Percentiles rank a stretch among this genome's conserved stretches.
phyloP scores from a whole-genome alignment of 768 basidiomycete genomes.

The Lentinula sp. region DNA sequence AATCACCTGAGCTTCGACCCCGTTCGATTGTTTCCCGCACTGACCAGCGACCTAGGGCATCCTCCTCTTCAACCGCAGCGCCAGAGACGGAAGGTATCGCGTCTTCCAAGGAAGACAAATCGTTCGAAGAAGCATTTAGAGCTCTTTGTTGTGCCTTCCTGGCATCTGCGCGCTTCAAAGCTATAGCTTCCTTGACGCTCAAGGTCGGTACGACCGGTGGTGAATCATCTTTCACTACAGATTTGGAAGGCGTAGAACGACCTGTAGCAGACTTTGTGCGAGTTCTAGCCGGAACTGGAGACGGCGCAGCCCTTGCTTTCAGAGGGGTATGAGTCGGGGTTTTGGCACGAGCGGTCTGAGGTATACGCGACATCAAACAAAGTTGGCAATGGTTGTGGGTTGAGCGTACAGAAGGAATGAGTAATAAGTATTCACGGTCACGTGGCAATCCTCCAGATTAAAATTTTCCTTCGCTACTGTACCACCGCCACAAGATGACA shows the following conservation, averaged over 20 bases:
- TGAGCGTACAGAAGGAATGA: not conserved
- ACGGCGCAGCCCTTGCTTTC: slow-evolving; percentile 3
- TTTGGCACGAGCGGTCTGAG: slow-evolving; percentile 20
- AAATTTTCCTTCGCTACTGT: too few species aligned
- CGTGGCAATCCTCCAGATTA: not conserved
- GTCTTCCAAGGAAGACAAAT: slow-evolving; percentile 42
- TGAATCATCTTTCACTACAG: slow-evolving; percentile 20
- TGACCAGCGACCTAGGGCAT: slow-evolving; percentile 59
- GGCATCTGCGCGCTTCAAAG: slow-evolving; percentile 70
- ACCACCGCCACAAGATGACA: too few species aligned
- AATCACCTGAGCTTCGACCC: slow-evolving; percentile 68
- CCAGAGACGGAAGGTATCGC: slow-evolving; percentile 25
- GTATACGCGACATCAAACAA: slow-evolving; percentile 33
- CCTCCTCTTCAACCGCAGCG: slow-evolving; percentile 29
- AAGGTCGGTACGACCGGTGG: slow-evolving; percentile 20
- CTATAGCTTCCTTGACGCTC: slow-evolving; percentile 75
- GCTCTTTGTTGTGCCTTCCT: slow-evolving; percentile 47
- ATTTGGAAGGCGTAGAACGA: slow-evolving; percentile 19
- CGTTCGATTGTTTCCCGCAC: slow-evolving; percentile 73
- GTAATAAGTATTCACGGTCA: not conserved
- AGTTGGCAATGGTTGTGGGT: not conserved
- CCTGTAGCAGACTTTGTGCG: slow-evolving; percentile 26
- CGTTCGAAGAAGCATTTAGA: slow-evolving; percentile 23
- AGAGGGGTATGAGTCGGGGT: not conserved
- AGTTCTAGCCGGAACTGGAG: slow-evolving; percentile 11